Evolutionary conservation across 2,329 filamentous ascomycete genomes (phyloP).

Genomic region (Aspergillus costaricaensis): DNA sequence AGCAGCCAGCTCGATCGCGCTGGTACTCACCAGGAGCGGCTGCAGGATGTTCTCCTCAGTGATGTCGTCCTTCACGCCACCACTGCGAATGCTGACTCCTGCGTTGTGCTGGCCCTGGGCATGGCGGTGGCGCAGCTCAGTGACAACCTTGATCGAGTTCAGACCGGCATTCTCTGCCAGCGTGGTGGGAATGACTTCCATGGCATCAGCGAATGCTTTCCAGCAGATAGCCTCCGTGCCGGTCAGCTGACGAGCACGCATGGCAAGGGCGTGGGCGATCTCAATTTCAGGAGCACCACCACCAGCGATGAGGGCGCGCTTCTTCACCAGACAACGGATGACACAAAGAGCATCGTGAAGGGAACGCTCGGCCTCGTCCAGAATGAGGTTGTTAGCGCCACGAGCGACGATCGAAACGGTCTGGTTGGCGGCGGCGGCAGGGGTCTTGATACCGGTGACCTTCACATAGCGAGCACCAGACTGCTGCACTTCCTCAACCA

Average conservation of each 20-base stretch:
- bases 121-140: conserved; percentile 89
- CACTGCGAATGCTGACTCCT: conserved; percentile 96
- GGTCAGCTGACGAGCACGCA: conserved; percentile 76
- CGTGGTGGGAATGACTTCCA: conserved; percentile 96
- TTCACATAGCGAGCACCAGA: conserved; percentile 92
- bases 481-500: conserved; percentile 88
- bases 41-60: conserved; percentile 96
- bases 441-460: conserved; percentile 83
- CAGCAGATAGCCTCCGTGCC: conserved; percentile 98
- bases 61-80: conserved; percentile 95
- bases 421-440: conserved; percentile 61
- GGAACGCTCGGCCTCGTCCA: conserved; percentile 95
- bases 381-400: conserved; percentile 88
- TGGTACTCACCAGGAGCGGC: conserved; percentile 93
- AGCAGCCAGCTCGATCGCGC: conserved; percentile 92
- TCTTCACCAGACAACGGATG: conserved; percentile 96
- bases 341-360: conserved; percentile 97
- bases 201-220: conserved; percentile 97
- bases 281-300: conserved; percentile 96
- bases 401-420: conserved; percentile 94
- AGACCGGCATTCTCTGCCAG: conserved; percentile 95
- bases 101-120: conserved; percentile 94
- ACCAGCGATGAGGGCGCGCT: conserved; percentile 97
- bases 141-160: conserved; percentile 98
- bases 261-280: conserved; percentile 82